These are phyloP conservation scores for Platanthera guangdongensis DNA, from an alignment of 106 monocot species.

Conservation along the genomic window DNA sequence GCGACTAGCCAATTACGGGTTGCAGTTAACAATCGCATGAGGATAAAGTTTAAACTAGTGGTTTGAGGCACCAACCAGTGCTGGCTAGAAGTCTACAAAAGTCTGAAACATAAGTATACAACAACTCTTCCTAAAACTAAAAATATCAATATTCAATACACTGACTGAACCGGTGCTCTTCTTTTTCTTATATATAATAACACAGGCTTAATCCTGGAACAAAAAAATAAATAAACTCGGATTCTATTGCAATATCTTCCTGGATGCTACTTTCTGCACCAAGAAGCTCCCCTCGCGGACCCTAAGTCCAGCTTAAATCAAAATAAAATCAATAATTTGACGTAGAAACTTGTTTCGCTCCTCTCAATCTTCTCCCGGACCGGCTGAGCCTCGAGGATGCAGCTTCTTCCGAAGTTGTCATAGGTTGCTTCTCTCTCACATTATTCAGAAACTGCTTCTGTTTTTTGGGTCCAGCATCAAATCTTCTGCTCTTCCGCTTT, in stretches of 20 bases:
- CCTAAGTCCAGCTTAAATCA: neutral
- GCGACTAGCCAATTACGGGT: too few species aligned
- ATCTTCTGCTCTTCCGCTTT: neutral
- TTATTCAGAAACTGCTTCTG: neutral
- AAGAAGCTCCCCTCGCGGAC: too few species aligned
- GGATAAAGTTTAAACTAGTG: too few species aligned
- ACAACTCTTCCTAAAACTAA: too few species aligned
- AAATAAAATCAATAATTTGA: neutral
- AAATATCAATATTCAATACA: neutral
- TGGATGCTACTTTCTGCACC: neutral
- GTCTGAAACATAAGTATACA: neutral
- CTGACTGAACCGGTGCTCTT: neutral
- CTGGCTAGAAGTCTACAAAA: neutral
- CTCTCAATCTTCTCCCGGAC: neutral
- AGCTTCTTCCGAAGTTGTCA: neutral
- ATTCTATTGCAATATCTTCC: neutral
- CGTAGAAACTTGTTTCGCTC: neutral
- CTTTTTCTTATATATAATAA: neutral
- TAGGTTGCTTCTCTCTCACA: neutral
- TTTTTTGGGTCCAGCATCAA: neutral
- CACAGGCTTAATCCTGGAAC: neutral
- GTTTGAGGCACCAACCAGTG: too few species aligned
- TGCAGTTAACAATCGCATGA: too few species aligned
- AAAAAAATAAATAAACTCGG: neutral
- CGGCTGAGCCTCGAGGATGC: neutral